Conservation (phyloP, 2,329 filamentous ascomycete species). For the Colletotrichum gloeosporioides region DNA sequence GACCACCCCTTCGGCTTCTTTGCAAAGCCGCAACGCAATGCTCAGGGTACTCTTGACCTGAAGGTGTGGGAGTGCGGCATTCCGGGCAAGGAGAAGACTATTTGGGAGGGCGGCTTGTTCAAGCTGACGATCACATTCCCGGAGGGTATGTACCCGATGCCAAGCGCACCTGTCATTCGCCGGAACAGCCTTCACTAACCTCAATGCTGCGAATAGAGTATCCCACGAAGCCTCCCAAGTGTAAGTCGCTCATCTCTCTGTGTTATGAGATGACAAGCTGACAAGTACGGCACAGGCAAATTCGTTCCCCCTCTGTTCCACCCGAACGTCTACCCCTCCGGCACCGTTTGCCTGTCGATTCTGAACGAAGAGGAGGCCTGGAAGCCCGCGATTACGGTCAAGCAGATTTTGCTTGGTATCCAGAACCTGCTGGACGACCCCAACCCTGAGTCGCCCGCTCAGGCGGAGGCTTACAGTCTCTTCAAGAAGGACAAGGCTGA, state of each 20-base stretch:
- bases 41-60: constrained; percentile 81
- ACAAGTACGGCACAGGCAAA: constrained; percentile 69
- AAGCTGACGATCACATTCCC: constrained; percentile 93
- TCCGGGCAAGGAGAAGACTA: constrained; percentile 93
- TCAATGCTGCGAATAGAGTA: constrained; percentile 69
- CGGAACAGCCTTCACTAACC: constrained; percentile 22
- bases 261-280: not conserved
- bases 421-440: constrained; percentile 96
- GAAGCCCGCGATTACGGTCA: constrained; percentile 98
- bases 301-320: constrained; percentile 96
- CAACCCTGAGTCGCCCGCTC: constrained; percentile 94
- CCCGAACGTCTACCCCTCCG: constrained; percentile 97
- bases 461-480: constrained; percentile 96
- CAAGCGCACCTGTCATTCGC: not conserved
- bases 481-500: constrained; percentile 89
- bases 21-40: constrained; percentile 82
- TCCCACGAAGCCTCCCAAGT: constrained; percentile 98
- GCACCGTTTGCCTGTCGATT: constrained; percentile 96
- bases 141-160: constrained; percentile 69
- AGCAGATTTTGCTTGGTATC: constrained; percentile 94
- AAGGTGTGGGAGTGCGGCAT: constrained; percentile 98
- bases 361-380: constrained; percentile 98
- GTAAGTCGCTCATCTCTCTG: constrained; percentile 60
- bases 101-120: constrained; percentile 98
- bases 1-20: constrained; percentile 99